phyloP scores from a whole-genome alignment of 306 rosid species.

The Dalbergia cultrata region DNA sequence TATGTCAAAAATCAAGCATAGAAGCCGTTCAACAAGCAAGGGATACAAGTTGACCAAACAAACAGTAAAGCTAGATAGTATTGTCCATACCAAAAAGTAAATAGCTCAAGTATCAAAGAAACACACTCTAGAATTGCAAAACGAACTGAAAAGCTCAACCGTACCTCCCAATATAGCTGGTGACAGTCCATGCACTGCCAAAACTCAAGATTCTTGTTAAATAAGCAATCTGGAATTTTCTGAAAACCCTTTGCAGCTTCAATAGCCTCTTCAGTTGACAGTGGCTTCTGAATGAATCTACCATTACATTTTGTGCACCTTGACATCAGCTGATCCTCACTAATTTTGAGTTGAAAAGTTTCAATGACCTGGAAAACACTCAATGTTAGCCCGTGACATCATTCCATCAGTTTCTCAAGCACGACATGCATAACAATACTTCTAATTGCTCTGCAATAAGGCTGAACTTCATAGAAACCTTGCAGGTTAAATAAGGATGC shows the following conservation, averaged over 20 bases:
- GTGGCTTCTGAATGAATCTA: conserved; percentile 85
- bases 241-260: conserved; percentile 94
- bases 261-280: conserved; percentile 83
- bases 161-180: conserved; percentile 98
- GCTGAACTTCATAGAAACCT: background rate
- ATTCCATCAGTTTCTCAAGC: conserved; percentile 31
- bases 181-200: conserved; percentile 95
- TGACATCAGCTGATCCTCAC: conserved; percentile 82
- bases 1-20: conserved; percentile 27
- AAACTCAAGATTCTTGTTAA: conserved; percentile 85
- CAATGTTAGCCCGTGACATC: conserved; percentile 40
- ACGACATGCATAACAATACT: background rate
- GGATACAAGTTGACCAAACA: conserved; percentile 25
- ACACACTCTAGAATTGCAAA: too few species aligned
- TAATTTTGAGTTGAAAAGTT: conserved; percentile 74
- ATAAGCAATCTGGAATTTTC: conserved; percentile 83
- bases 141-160: conserved; percentile 14
- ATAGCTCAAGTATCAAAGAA: conserved; percentile 4
- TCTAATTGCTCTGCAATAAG: conserved; percentile 9
- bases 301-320: conserved; percentile 98
- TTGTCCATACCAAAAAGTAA: background rate
- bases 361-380: conserved; percentile 75
- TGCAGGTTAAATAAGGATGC: conserved; percentile 5
- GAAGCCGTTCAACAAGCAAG: conserved; percentile 12
- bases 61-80: background rate